These are phyloP conservation scores for Afroboletus lepidellus DNA, from an alignment of 1,284 basidiomycete species.

Conservation along the genomic window DNA sequence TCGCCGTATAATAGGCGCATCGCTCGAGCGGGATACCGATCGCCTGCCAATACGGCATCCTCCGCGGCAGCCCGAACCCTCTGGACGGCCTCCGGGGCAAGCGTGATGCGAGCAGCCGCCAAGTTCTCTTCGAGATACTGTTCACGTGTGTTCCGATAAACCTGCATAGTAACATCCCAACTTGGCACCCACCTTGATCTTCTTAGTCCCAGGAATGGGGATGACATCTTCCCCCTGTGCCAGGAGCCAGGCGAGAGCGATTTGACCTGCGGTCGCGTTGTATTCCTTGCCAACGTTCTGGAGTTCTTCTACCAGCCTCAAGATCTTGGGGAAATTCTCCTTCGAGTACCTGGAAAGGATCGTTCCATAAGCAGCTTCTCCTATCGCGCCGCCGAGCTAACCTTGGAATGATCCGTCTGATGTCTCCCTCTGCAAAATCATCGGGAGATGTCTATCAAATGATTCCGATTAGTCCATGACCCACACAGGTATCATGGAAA, in stretches of 20 bases:
- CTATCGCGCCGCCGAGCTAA: neutral
- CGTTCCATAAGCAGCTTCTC: neutral
- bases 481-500: too few species aligned
- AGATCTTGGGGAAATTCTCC: conserved; percentile 45
- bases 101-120: conserved; percentile 30
- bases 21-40: conserved; percentile 27
- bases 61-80: conserved; percentile 33
- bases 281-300: conserved; percentile 33
- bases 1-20: too few species aligned
- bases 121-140: conserved; percentile 45
- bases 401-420: conserved; percentile 27
- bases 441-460: conserved; percentile 36
- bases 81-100: conserved; percentile 34
- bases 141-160: neutral
- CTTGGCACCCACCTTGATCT: conserved; percentile 24
- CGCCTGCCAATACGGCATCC: conserved; percentile 25
- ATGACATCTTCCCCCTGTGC: conserved; percentile 40
- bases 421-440: conserved; percentile 42
- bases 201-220: conserved; percentile 33
- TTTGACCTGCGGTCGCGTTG: conserved; percentile 41
- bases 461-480: neutral
- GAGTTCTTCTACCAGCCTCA: conserved; percentile 41
- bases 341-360: conserved; percentile 29
- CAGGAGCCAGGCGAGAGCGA: conserved; percentile 48
- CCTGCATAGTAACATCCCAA: neutral